phyloP scores from a whole-genome alignment of 768 basidiomycete genomes.

The Lactifluus echinatus region DNA sequence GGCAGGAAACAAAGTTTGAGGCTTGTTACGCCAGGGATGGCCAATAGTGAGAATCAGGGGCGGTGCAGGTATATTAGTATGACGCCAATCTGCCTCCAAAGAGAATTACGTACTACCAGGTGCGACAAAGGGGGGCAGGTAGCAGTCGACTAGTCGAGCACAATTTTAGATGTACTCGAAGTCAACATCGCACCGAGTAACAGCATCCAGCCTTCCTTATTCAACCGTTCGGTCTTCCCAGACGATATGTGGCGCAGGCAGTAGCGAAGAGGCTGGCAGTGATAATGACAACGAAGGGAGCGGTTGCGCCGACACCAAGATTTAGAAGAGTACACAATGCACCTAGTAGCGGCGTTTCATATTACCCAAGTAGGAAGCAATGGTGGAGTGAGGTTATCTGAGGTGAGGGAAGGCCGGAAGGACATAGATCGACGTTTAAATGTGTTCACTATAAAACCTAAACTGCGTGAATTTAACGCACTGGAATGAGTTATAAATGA shows the following conservation, averaged over 20 bases:
- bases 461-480: conserved; percentile 61
- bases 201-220: conserved; percentile 79
- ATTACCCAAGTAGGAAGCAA: conserved; percentile 90
- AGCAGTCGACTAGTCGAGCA: conserved; percentile 83
- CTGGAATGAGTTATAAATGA: too few relatives aligned
- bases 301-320: conserved; percentile 49
- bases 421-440: neutral
- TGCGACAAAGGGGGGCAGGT: conserved; percentile 77
- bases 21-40: neutral
- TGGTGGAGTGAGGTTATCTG: conserved; percentile 95
- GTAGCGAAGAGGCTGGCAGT: conserved; percentile 40
- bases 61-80: too few relatives aligned
- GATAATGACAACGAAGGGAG: conserved; percentile 48
- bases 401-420: too few relatives aligned
- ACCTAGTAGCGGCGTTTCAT: conserved; percentile 75
- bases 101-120: conserved; percentile 78
- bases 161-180: conserved; percentile 80
- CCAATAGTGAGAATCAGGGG: too few relatives aligned
- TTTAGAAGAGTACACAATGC: conserved; percentile 64
- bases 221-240: conserved; percentile 59
- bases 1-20: too few relatives aligned
- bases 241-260: conserved; percentile 46
- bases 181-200: conserved; percentile 84
- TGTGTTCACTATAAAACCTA: neutral
- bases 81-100: too few relatives aligned